Evolutionary conservation across 192 early-diverging fungal species (phyloP), one percentile per base, ranked within the genome.

Genomic region (Umbelopsis ramanniana): DNA sequence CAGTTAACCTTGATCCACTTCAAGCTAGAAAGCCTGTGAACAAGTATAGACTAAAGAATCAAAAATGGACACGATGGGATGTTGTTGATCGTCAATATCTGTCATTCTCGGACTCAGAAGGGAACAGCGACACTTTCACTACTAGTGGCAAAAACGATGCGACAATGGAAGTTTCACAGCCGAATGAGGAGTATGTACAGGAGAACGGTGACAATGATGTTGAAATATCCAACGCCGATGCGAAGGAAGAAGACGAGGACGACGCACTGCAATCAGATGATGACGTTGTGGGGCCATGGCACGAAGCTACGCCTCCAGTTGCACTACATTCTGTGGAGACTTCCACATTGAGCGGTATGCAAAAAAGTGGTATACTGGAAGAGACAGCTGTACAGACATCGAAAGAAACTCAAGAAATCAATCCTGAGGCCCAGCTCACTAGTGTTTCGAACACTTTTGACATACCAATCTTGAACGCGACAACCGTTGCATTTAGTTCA

Each of bases 231-330:
- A 45, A 40, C 19, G 29, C 52, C 29, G 35, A 33, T 6, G 15
- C 46, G 4, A 24, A 29, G 14, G 23, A 55, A 4, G 52, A 55
- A 35, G 63, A 52, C 8, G 52, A 55, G 22, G 63, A 52, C 8
- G 22, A 43, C 11, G n/a, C 43, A n/a, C 21, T 78, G 15, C 72
- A 71, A 45, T 74, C 72, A 26, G 77, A 78, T 15, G 72, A 78
- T 21, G 71, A 76, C 40, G 75, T 76, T 6, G 47, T 76, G 5
- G 75, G 75, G 15, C 75, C 75, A 23, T 76, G 75, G 75, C 67
- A 72, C 40, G 63, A 72, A 40, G 38, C 52, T 38, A 54, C 63
- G 6, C 5, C 48, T 21, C 19, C 71, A 43, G 19, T 71, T 12
- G 45, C 37, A 54, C 40, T 15, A 37, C 57, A 40, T 6, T 52